Evolutionary conservation across 768 basidiomycete species (phyloP), one percentile per base, ranked within the genome.

Genomic region (Neoboletus subvelutipes): DNA sequence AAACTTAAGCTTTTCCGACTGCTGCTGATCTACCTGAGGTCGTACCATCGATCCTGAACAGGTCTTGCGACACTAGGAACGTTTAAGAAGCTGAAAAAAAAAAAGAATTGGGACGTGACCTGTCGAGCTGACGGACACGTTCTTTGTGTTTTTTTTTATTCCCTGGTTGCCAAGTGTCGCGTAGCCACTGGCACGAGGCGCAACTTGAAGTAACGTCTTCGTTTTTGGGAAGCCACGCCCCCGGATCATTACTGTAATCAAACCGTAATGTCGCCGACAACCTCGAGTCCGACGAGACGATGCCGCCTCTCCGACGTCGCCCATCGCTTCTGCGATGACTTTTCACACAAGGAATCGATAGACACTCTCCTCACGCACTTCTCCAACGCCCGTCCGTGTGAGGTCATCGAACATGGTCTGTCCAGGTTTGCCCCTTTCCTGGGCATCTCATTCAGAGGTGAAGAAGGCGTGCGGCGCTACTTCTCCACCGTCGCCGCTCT

Each of bases 351-450:
- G 39, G 72, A 74, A 54, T 64, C 76, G 51, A 46, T 77, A 17
- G 69, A 78, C n/a, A 67, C 59, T 3, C 69, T 87, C 24, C 64
- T 86, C 45, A 66, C 76, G 0, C 77, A 80, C 61, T 86, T 87
- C 60, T 84, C 84, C 11, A 69, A 66, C 7, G 74, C 74, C 0
- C 72, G 75, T 51, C 66, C 72, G 52, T 73, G 76, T 53, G 73
- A 75, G 48, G 82, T 77, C 2, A 57, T 79, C 60, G 86, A 87
- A 66, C 76, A 87, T 50, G 86, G 86, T 17, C 73, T 82, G 28
- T 71, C 74, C 22, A 64, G 63, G 36, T 74, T 86, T 36, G 83
- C 84, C 11, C 83, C 85, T n/a, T 87, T 87, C 67, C 64, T 87
- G 7, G 85, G 86, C 31, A 76, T 71, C 28, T 56, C 67, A 13